Conservation (phyloP, 1,139 yeast genomes). For the Candida tunisiensis region DNA sequence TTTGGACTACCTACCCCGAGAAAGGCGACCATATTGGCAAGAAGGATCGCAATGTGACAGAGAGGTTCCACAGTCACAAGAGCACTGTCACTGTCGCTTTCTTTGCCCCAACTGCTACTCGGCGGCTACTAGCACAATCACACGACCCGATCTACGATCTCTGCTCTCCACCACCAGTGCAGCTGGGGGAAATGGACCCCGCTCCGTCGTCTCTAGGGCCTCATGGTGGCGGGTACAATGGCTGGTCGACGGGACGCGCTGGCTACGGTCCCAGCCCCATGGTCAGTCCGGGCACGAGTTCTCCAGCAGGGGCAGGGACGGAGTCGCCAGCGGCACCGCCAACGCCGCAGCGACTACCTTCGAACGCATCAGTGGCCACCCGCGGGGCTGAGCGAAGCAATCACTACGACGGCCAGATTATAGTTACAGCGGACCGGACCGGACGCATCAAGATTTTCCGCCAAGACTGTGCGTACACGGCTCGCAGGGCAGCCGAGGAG, state of each 20-base stretch:
- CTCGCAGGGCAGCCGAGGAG: conserved; percentile 10
- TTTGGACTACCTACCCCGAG: conserved; percentile 33
- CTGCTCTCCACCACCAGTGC: conserved; percentile 19
- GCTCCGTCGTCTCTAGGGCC: too few relatives aligned
- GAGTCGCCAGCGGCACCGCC: conserved; percentile 1
- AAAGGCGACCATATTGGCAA: conserved; percentile 6
- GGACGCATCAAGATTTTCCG: conserved; percentile 68
- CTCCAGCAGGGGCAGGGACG: not conserved
- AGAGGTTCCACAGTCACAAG: conserved; percentile 66
- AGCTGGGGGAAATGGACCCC: conserved; percentile 1
- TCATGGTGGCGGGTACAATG: too few relatives aligned
- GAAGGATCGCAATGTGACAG: conserved; percentile 19
- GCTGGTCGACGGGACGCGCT: too few relatives aligned
- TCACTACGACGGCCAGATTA: conserved; percentile 25
- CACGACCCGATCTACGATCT: conserved; percentile 68
- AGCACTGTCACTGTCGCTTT: conserved; percentile 57
- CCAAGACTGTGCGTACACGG: conserved; percentile 44
- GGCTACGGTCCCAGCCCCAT: too few relatives aligned
- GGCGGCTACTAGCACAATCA: conserved; percentile 46
- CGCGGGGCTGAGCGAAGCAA: conserved; percentile 1
- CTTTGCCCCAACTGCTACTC: conserved; percentile 65
- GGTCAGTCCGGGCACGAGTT: too few relatives aligned
- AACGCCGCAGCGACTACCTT: conserved; percentile 4
- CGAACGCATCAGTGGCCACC: conserved; percentile 3
- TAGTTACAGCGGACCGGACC: conserved; percentile 60